Base-by-base conservation (phyloP, 78 protist genomes). In the Protostelium mycophagum region DNA sequence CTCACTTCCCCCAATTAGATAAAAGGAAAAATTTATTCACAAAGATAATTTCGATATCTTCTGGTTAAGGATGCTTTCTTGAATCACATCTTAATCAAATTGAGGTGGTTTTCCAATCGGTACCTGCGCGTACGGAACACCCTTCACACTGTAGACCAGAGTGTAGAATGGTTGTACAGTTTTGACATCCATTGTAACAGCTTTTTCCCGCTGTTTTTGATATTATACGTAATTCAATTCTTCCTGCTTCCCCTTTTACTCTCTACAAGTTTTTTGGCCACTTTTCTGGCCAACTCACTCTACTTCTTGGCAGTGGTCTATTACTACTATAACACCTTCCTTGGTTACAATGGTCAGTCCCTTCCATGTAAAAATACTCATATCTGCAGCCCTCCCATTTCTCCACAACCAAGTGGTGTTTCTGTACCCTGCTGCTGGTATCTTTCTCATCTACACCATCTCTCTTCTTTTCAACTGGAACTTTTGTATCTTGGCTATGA, bases 171-270 rank as follows among this genome's bases (percentile, higher is more conserved):
- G 97, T 63, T 87, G 10, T 98, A 98, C 39, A 93, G 98, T 1
- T 98, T 98, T 38, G 99, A 98, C 85, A 91, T 98, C 35, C 99
- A 98, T 87, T 98, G 99, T 94, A 98, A 98, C 91, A 51, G 97
- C 38, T 97, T 94, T 88, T 94, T 98, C 89, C 96, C 97, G 28
- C 86, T 97, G 34, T 91, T 96, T 73, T 86, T 98, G 36, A 1
- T 95, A 36, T 51, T 94, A 36, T 87, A 94, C 85, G 98, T 94
- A 34, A 35, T 94, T 36, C 99, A 98, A 85, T 95, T 93, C 89
- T 28, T 96, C 83, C 84, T 95, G 37, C 90, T 97, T 36, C 96
- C 95, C 34, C 31, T 92, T 34, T 86, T 97, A 34, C 9, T 93
- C 25, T 88, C 88, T 28, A 84, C 89, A 0, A 88, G 91, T 37